Evolutionary conservation across 306 rosid species (phyloP).

Genomic region (Notholithocarpus densiflorus): DNA sequence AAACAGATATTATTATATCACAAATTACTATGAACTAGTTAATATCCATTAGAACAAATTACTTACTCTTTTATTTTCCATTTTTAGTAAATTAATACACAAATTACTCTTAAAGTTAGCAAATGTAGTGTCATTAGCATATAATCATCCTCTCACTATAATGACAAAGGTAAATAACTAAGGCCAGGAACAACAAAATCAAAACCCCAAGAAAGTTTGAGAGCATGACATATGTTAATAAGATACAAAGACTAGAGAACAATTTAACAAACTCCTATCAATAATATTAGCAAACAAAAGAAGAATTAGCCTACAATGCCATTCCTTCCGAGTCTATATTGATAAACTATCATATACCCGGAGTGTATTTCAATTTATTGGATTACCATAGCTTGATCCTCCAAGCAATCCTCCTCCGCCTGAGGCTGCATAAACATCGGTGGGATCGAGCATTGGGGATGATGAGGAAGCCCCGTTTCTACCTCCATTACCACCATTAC

Average conservation of each 20-base stretch:
- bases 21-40: background rate
- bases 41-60: background rate
- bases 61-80: constrained; percentile 20
- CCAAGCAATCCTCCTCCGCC: constrained; percentile 64
- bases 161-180: constrained; percentile 16
- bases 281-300: constrained; percentile 11
- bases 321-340: constrained; percentile 25
- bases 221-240: constrained; percentile 26
- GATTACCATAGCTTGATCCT: constrained; percentile 75
- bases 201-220: background rate
- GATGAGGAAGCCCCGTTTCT: constrained; percentile 59
- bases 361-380: constrained; percentile 52
- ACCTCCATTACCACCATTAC: constrained; percentile 18
- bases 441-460: constrained; percentile 64
- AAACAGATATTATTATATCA: background rate
- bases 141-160: constrained; percentile 30
- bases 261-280: constrained; percentile 8
- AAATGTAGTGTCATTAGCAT: constrained; percentile 14
- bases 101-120: constrained; percentile 26
- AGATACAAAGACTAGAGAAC: constrained; percentile 29
- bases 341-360: constrained; percentile 28
- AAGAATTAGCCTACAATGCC: constrained; percentile 28
- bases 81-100: constrained; percentile 26
- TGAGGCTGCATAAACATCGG: constrained; percentile 62
- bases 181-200: constrained; percentile 14